Percentiles rank a stretch among this genome's conserved stretches.
Evolutionary conservation across 2,329 filamentous ascomycete genomes (phyloP).

Genomic region (Botrytis squamosa): DNA sequence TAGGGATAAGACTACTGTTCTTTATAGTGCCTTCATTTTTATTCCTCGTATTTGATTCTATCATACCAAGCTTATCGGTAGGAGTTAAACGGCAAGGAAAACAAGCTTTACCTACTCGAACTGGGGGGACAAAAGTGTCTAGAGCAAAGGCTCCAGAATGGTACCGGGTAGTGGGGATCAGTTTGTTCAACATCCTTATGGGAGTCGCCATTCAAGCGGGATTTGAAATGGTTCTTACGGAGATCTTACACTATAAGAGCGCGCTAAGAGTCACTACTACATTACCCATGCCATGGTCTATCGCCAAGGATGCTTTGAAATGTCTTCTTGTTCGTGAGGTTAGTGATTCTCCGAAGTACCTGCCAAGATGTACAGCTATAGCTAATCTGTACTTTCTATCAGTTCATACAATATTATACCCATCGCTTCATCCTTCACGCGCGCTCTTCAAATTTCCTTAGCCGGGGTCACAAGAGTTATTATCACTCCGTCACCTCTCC

Average conservation of each 20-base stretch:
- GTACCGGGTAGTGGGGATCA: conserved; percentile 52
- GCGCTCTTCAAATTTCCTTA: conserved; percentile 41
- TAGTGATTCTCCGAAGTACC: conserved; percentile 28
- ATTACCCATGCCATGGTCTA: conserved; percentile 61
- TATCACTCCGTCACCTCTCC: conserved; percentile 56
- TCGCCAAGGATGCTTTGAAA: conserved; percentile 53
- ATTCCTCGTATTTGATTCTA: conserved; percentile 71
- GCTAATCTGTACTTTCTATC: conserved; percentile 6
- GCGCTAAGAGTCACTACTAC: conserved; percentile 56
- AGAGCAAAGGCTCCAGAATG: conserved; percentile 44
- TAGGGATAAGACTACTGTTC: conserved; percentile 65
- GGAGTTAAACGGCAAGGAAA: conserved; percentile 66
- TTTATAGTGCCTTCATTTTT: conserved; percentile 71
- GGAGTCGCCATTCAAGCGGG: conserved; percentile 52
- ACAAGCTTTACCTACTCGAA: conserved; percentile 49
- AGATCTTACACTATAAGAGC: conserved; percentile 52
- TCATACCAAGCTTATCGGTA: conserved; percentile 66
- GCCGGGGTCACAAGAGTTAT: conserved; percentile 46
- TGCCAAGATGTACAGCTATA: neutral
- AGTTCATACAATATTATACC: conserved; percentile 68
- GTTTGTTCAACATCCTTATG: conserved; percentile 55
- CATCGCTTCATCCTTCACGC: conserved; percentile 71
- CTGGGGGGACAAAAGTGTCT: conserved; percentile 38
- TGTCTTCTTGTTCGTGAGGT: conserved; percentile 59
- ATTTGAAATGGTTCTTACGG: conserved; percentile 55